Base-by-base conservation (phyloP, 352 stramenopile genomes). In the Pythium chondricola region DNA sequence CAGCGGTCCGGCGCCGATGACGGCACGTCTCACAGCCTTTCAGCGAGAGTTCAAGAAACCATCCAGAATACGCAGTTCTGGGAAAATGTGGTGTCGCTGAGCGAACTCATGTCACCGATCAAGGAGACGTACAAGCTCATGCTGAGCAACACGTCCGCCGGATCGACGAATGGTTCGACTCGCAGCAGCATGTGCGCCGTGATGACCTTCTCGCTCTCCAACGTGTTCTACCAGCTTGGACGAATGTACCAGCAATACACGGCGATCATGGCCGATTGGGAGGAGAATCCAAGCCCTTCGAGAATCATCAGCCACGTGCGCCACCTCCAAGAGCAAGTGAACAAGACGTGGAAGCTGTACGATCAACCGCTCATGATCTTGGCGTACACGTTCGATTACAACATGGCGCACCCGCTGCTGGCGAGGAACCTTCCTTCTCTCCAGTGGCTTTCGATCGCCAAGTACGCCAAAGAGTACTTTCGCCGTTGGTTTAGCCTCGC, bases 391-490 rank as follows among this genome's bases (percentile, higher is more conserved):
- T 67, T 90, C 43, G 76, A 90, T 52, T 90, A 88, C 54, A 84
- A 82, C 49, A 66, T 90, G 17, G 52, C 75, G 22, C 53, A 75
- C 2, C 60, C 65, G 30, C 61, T 76, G 29, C 36, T 88, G 26
- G 66, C 70, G 16, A 54, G 66, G 3, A 71, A 72, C 26, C 64
- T 86, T 14, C 57, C 71, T 22, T 62, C 68, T 6, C 53, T 90
- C 6, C 71, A 88, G 52, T 90, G 78, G 78, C 63, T 90, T 5
- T 72, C 78, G 10, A 77, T 90, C 41, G 75, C 69, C 18, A 88
- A 85, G 39, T 85, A 83, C 31, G 75, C 75, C 0, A 90, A 88
- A 30, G 75, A 85, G 49, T 86, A 80, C 29, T 90, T 88, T 46
- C 69, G 71, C 0, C 42, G 65, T 14, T 90, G 78, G 78, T 88